These are phyloP conservation scores for Alectoria sarmentosa DNA, from an alignment of 495 filamentous ascomycete genomes.

Conservation along the genomic window DNA sequence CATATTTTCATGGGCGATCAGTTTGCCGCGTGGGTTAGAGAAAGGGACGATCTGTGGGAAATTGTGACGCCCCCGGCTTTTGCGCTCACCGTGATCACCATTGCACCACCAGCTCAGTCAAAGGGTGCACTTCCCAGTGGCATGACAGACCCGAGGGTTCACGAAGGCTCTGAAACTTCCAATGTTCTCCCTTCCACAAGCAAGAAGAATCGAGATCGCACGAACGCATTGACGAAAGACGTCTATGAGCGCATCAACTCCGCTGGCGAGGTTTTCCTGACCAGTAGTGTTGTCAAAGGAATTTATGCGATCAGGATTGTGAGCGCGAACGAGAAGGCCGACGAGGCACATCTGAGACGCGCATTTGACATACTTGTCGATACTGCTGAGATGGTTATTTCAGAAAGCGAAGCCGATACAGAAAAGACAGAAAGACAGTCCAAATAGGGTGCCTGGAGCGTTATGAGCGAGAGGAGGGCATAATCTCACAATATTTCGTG, in stretches of 20 bases:
- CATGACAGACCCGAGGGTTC: conserved; percentile 14
- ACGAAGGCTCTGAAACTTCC: conserved; percentile 12
- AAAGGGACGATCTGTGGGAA: conserved; percentile 65
- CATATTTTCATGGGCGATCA: conserved; percentile 60
- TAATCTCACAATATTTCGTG: too few species aligned
- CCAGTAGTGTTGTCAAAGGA: conserved; percentile 67
- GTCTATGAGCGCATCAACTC: conserved; percentile 73
- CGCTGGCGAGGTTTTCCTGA: conserved; percentile 75
- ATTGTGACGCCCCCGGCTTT: conserved; percentile 72
- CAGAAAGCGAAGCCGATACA: not conserved
- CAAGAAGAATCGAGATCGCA: conserved; percentile 34
- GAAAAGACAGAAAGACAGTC: not conserved
- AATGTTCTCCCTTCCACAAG: not conserved
- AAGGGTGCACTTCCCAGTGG: conserved; percentile 1
- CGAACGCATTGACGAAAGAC: conserved; percentile 64
- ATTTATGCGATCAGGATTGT: conserved; percentile 78
- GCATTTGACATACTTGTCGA: conserved; percentile 75
- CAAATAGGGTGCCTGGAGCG: too few species aligned
- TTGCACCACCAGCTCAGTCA: conserved; percentile 35
- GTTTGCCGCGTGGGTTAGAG: conserved; percentile 54
- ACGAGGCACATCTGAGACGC: conserved; percentile 62
- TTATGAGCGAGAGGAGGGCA: too few species aligned
- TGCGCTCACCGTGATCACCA: conserved; percentile 68
- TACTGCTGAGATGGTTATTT: conserved; percentile 40
- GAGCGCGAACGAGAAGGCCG: conserved; percentile 57